phyloP scores from a whole-genome alignment of 208 protist species.

The Dictyostelium gargantuum region DNA sequence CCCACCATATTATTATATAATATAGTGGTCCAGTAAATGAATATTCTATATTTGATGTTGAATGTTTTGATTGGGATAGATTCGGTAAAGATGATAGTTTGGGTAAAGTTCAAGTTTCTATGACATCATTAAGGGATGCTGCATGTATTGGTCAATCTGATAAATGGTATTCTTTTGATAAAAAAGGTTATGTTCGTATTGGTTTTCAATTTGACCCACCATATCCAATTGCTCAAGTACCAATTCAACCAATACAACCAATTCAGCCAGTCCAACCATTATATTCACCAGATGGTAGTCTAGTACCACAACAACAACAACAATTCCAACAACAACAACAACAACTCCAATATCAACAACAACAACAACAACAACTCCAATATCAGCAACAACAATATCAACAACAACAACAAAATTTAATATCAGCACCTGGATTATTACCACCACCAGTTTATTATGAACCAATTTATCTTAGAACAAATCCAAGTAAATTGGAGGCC shows the following conservation, averaged over 20 bases:
- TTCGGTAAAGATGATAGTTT: background rate
- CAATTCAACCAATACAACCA: background rate
- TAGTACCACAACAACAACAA: background rate
- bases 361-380: no score
- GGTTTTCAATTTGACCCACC: slow-evolving; percentile 20
- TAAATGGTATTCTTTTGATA: background rate
- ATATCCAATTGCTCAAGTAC: background rate
- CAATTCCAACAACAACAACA: no score
- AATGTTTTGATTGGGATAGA: slow-evolving; percentile 33
- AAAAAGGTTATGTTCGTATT: slow-evolving; percentile 13
- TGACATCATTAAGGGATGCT: background rate
- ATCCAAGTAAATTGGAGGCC: background rate
- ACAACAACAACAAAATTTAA: background rate
- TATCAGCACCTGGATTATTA: background rate
- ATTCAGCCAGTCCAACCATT: background rate
- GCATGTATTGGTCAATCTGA: background rate
- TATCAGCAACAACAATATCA: background rate
- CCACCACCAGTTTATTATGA: slow-evolving; percentile 14
- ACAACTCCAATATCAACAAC: no score
- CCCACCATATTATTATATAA: background rate
- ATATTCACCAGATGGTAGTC: background rate
- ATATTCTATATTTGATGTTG: background rate
- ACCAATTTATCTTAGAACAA: background rate
- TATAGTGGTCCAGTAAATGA: background rate
- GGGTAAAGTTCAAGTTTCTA: background rate